phyloP scores from a whole-genome alignment of 768 basidiomycete species.

The Filobasidium wieringae region DNA sequence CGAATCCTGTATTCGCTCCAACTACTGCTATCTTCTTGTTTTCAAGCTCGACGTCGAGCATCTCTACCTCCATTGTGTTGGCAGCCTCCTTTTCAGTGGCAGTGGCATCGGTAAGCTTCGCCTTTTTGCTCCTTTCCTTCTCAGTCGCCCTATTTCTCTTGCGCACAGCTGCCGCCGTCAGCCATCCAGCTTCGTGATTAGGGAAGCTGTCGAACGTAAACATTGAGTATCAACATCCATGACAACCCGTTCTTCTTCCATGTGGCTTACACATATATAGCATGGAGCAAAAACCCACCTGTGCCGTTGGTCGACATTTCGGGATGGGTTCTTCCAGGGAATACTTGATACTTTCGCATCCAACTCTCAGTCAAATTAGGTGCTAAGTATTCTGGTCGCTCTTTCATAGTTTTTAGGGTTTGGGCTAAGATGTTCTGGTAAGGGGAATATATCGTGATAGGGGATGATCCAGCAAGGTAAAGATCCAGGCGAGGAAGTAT shows the following conservation, averaged over 20 bases:
- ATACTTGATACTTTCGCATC: constrained; percentile 78
- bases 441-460: constrained; percentile 76
- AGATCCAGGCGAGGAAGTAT: constrained; percentile 61
- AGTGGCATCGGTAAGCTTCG: neutral
- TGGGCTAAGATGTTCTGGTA: constrained; percentile 70
- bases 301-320: constrained; percentile 80
- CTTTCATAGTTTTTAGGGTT: constrained; percentile 58
- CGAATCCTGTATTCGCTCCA: neutral
- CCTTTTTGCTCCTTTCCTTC: neutral
- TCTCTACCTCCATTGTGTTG: neutral
- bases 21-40: too few relatives aligned
- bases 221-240: neutral
- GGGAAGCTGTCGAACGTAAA: neutral
- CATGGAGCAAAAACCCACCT: constrained; percentile 75
- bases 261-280: constrained; percentile 67
- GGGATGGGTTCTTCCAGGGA: constrained; percentile 95
- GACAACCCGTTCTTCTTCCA: neutral
- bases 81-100: neutral
- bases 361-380: constrained; percentile 75
- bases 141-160: neutral
- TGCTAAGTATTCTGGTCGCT: constrained; percentile 56
- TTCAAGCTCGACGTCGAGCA: too few relatives aligned
- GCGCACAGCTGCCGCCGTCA: neutral
- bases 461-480: constrained; percentile 72
- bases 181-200: neutral